Conservation (phyloP, 352 stramenopile species). For the Pythium monospermum region DNA sequence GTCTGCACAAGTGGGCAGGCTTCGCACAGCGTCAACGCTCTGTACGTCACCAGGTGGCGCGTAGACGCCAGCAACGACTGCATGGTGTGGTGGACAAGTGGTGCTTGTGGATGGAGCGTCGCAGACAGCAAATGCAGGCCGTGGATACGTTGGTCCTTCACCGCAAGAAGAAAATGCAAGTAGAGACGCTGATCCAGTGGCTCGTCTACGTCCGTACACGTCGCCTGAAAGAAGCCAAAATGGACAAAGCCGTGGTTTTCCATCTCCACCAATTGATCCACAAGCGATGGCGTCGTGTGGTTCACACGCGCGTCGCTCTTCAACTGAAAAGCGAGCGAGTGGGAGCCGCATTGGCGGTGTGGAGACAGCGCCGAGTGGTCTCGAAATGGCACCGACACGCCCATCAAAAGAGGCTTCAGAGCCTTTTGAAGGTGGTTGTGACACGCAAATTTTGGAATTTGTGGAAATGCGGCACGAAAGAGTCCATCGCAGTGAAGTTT, state of each 20-base stretch:
- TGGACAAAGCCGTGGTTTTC: neutral
- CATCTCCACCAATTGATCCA: slow-evolving; percentile 1
- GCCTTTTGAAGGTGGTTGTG: slow-evolving; percentile 27
- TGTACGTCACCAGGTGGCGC: too few relatives aligned
- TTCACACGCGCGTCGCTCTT: neutral
- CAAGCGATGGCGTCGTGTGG: slow-evolving; percentile 6
- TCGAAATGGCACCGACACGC: slow-evolving; percentile 19
- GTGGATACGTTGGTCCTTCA: too few relatives aligned
- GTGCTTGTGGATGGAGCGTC: too few relatives aligned
- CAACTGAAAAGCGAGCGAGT: neutral
- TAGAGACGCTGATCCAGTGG: neutral
- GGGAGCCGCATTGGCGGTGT: neutral
- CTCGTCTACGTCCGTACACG: neutral
- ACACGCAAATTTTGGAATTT: slow-evolving; percentile 29
- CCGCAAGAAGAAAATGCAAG: too few relatives aligned
- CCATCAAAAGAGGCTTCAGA: neutral
- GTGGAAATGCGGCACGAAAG: slow-evolving; percentile 30
- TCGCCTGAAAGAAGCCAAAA: slow-evolving; percentile 1
- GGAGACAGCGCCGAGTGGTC: slow-evolving; percentile 11
- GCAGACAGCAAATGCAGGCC: too few relatives aligned
- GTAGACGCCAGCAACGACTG: too few relatives aligned
- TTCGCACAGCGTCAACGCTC: too few relatives aligned
- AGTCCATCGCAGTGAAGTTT: slow-evolving; percentile 33
- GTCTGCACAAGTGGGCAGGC: too few relatives aligned
- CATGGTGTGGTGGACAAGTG: too few relatives aligned